phyloP scores from a whole-genome alignment of 1,284 basidiomycete genomes.

The Pholiota adiposa region DNA sequence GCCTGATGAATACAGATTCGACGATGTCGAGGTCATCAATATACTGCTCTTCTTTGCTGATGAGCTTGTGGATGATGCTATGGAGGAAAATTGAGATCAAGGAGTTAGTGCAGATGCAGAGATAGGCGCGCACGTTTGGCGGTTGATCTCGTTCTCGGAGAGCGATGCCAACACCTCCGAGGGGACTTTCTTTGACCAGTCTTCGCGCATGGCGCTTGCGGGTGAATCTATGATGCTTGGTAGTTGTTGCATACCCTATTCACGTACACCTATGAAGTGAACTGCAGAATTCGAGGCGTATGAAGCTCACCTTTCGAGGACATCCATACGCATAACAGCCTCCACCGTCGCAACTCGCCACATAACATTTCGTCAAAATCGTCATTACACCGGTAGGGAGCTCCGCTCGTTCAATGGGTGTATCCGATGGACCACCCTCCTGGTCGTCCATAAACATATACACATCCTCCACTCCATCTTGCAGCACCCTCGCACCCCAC shows the following conservation, averaged over 20 bases:
- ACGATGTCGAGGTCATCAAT: slow-evolving; percentile 87
- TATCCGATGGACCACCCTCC: slow-evolving; percentile 63
- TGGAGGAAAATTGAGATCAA: background rate
- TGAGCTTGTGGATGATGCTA: slow-evolving; percentile 91
- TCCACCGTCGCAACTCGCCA: slow-evolving; percentile 72
- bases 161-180: slow-evolving; percentile 68
- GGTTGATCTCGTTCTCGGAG: slow-evolving; percentile 78
- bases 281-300: background rate
- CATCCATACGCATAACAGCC: slow-evolving; percentile 78
- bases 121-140: slow-evolving; percentile 68
- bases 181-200: slow-evolving; percentile 81
- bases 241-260: slow-evolving; percentile 23
- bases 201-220: slow-evolving; percentile 44
- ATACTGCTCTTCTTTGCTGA: slow-evolving; percentile 91
- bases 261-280: background rate
- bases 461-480: slow-evolving; percentile 84
- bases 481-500: background rate
- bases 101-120: slow-evolving; percentile 12
- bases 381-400: slow-evolving; percentile 86
- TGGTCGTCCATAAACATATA: slow-evolving; percentile 95
- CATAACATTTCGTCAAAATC: slow-evolving; percentile 83
- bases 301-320: slow-evolving; percentile 57
- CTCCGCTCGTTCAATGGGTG: slow-evolving; percentile 68
- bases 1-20: slow-evolving; percentile 84
- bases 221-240: slow-evolving; percentile 28